A percentile compares a stretch with the other conserved stretches of the same genome.
Evolutionary conservation across 441 rosid species (phyloP).

Genomic region (Omphalea diandra): DNA sequence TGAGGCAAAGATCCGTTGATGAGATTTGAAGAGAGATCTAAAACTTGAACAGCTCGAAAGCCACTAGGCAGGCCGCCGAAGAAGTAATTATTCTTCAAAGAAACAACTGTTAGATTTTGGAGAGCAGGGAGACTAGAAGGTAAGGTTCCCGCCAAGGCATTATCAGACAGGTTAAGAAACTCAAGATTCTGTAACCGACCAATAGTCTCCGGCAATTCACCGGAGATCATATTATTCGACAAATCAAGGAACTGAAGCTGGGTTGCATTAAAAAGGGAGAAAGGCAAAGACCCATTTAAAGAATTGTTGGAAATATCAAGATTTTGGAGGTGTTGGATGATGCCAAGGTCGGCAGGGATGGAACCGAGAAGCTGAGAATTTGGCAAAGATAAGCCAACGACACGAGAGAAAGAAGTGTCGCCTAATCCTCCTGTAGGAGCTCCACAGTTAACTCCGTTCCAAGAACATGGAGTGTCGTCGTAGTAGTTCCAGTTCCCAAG

Average conservation of each 20-base stretch:
- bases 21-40: conserved; percentile 79
- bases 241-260: conserved; percentile 62
- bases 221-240: conserved; percentile 66
- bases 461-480: conserved; percentile 72
- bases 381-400: conserved; percentile 53
- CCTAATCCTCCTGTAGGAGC: conserved; percentile 30
- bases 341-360: conserved; percentile 64
- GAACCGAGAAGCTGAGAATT: conserved; percentile 66
- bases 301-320: conserved; percentile 81
- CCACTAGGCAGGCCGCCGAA: conserved; percentile 54
- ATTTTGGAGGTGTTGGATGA: conserved; percentile 49
- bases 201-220: conserved; percentile 43
- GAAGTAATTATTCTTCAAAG: conserved; percentile 59
- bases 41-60: conserved; percentile 41
- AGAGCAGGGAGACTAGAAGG: conserved; percentile 45
- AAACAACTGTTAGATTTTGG: conserved; percentile 50
- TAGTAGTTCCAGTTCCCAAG: conserved; percentile 54
- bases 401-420: conserved; percentile 37
- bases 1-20: conserved; percentile 66
- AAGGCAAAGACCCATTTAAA: conserved; percentile 66
- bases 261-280: conserved; percentile 49
- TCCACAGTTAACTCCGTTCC: conserved; percentile 71
- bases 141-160: conserved; percentile 69
- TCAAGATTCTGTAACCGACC: conserved; percentile 53
- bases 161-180: conserved; percentile 68